Conservation (phyloP, 495 filamentous ascomycete genomes). For the Poronia punctata region DNA sequence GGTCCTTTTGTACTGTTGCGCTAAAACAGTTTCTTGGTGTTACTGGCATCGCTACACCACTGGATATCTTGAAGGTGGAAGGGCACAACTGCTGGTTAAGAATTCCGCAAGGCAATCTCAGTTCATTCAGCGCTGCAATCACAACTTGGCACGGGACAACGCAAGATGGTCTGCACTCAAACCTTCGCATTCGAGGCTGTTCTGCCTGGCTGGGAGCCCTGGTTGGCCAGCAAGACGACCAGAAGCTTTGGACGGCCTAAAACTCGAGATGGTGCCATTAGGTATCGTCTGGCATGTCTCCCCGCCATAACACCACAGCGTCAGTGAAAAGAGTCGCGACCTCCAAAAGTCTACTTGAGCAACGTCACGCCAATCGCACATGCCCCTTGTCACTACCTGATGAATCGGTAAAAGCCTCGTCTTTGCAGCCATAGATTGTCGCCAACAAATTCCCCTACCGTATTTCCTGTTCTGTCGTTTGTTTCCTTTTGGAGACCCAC, state of each 20-base stretch:
- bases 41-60: constrained; percentile 64
- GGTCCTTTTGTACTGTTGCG: constrained; percentile 64
- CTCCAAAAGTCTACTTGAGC: too few species aligned
- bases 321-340: too few species aligned
- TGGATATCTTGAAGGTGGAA: constrained; percentile 71
- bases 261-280: neutral
- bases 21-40: constrained; percentile 75
- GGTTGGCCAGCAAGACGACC: constrained; percentile 31
- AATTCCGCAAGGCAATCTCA: constrained; percentile 61
- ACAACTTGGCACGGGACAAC: constrained; percentile 60
- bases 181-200: constrained; percentile 32
- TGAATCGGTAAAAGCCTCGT: too few species aligned
- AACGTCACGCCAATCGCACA: too few species aligned
- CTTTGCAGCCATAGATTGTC: constrained; percentile 10
- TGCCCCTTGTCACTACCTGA: too few species aligned
- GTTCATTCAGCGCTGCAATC: constrained; percentile 51
- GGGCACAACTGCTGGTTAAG: constrained; percentile 61
- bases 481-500: too few species aligned
- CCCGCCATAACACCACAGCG: neutral
- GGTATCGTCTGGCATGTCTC: neutral
- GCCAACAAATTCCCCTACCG: constrained; percentile 19
- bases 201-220: constrained; percentile 42
- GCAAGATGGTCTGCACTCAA: constrained; percentile 28
- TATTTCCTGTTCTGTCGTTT: constrained; percentile 11
- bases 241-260: constrained; percentile 30